Evolutionary conservation across 306 rosid species (phyloP).

Genomic region (Acacia acuminata): DNA sequence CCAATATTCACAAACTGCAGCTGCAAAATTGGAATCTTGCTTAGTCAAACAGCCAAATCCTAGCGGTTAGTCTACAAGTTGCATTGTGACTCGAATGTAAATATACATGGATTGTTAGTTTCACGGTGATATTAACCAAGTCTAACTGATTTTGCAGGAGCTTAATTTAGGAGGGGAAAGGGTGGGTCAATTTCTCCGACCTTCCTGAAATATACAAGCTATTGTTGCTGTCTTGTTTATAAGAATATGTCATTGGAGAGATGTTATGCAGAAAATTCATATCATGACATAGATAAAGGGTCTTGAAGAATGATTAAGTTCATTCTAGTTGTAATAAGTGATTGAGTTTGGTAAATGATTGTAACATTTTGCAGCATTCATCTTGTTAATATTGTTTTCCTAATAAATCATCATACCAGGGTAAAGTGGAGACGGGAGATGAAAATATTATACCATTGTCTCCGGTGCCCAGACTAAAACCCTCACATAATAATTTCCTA

Average conservation of each 20-base stretch:
- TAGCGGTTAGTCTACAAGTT: constrained; percentile 40
- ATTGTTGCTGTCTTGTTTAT: neutral
- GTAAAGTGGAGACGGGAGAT: constrained; percentile 33
- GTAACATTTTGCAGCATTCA: neutral
- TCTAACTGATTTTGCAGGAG: constrained; percentile 45
- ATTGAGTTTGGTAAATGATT: neutral
- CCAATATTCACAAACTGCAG: constrained; percentile 61
- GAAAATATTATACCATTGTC: constrained; percentile 35
- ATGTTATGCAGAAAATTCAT: neutral
- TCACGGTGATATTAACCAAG: neutral
- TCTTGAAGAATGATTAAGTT: neutral
- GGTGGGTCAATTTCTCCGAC: constrained; percentile 40
- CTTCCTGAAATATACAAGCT: neutral
- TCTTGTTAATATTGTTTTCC: neutral
- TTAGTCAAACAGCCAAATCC: constrained; percentile 65
- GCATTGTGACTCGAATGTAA: neutral
- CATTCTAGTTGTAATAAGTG: neutral
- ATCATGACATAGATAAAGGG: neutral
- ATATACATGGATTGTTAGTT: neutral
- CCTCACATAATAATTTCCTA: neutral
- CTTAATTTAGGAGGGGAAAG: constrained; percentile 59
- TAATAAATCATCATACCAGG: constrained; percentile 32
- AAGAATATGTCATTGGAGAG: neutral
- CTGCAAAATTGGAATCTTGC: constrained; percentile 70
- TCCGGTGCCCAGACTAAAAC: constrained; percentile 39